Evolutionary conservation across 768 basidiomycete genomes (phyloP).

Genomic region (Daedaleopsis sinensis): DNA sequence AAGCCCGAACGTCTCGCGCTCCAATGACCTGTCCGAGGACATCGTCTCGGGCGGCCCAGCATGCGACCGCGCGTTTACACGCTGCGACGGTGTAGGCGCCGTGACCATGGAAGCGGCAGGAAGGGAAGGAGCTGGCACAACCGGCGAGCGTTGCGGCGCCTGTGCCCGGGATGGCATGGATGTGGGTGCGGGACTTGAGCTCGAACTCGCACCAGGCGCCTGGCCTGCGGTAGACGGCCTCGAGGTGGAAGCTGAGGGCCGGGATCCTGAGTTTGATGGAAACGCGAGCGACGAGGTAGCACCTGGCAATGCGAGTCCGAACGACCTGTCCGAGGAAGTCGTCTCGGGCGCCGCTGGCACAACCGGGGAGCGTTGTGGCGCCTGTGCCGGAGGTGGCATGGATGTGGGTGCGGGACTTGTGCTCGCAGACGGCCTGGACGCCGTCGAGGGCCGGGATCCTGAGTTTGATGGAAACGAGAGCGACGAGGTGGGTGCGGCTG

Average conservation of each 20-base stretch:
- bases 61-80: no score
- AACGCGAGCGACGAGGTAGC: conserved; percentile 12
- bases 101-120: conserved; percentile 8
- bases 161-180: conserved; percentile 22
- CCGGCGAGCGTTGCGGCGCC: conserved; percentile 21
- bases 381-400: conserved; percentile 22
- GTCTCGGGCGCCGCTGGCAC: no score
- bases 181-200: background rate
- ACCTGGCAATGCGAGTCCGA: conserved; percentile 20
- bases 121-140: conserved; percentile 20
- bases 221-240: conserved; percentile 4
- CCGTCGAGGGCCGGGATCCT: conserved; percentile 15
- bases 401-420: background rate
- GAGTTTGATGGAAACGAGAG: conserved; percentile 16
- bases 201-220: conserved; percentile 4
- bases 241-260: conserved; percentile 11
- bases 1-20: conserved; percentile 14
- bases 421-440: conserved; percentile 1
- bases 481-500: background rate
- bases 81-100: no score
- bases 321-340: conserved; percentile 1
- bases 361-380: conserved; percentile 21
- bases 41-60: no score
- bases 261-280: conserved; percentile 15
- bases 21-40: conserved; percentile 3